Conservation (phyloP, 2,329 filamentous ascomycete species). For the Colletotrichum phormii region DNA sequence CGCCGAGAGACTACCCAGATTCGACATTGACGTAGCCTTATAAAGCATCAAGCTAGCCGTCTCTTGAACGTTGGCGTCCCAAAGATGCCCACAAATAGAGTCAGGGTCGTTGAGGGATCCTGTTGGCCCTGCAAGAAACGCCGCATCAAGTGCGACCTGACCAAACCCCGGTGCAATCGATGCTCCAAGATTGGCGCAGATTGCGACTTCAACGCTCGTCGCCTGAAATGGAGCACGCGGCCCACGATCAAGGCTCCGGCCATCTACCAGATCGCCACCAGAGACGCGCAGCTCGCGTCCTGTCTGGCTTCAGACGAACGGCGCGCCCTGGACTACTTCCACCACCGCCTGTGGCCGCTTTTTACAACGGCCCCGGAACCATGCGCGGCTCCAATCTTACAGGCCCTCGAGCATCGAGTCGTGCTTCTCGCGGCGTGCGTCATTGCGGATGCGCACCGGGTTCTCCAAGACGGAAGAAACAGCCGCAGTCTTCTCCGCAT, state of each 20-base stretch:
- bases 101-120: constrained; percentile 44
- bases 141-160: constrained; percentile 51
- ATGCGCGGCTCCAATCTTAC: constrained; percentile 44
- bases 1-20: not conserved
- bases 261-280: constrained; percentile 42
- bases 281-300: constrained; percentile 40
- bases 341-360: constrained; percentile 47
- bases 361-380: constrained; percentile 44
- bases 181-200: constrained; percentile 40
- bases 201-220: constrained; percentile 49
- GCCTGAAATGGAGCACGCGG: constrained; percentile 55
- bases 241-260: constrained; percentile 46
- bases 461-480: constrained; percentile 45
- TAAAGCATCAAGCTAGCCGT: not conserved
- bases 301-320: constrained; percentile 44
- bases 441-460: constrained; percentile 46
- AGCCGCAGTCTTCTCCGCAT: constrained; percentile 41
- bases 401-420: constrained; percentile 48
- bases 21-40: not conserved
- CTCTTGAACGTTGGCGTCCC: not conserved
- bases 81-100: constrained; percentile 14
- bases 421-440: constrained; percentile 47
- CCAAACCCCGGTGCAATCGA: constrained; percentile 46
- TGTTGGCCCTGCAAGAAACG: constrained; percentile 51
- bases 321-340: constrained; percentile 47